Base-by-base conservation (phyloP, 2,329 filamentous ascomycete species). In the Trichoderma pleuroti region DNA sequence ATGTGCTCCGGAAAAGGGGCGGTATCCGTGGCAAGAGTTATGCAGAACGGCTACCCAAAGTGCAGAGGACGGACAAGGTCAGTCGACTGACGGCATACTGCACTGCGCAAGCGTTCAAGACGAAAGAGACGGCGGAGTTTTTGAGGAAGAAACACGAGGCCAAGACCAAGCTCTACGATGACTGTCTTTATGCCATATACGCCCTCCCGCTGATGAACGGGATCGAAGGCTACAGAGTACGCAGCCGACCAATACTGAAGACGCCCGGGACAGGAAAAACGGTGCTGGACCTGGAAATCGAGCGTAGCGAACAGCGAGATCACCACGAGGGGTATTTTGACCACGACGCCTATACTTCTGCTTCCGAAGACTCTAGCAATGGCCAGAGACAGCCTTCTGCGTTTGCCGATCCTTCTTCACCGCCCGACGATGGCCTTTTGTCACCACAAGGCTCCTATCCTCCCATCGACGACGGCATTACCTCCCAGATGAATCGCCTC, bases 111-210 rank as follows among this genome's bases (percentile, higher is more conserved):
- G 93, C 92, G 9, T 98, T 94, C 83, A 97, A 95, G 82, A 90
- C 97, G 82, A 91, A 92, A 76, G 88, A 91, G 30, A 93, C 94
- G n/a, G 93, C 94, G 16, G 89, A 93, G 39, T 99, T 99, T 78
- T 85, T 98, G 72, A 91, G 92, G 75, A 92, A 93, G 74, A 91
- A 91, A 76, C 96, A 99, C 82, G 91, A 92, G 36, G 95, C 94
- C 1, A 92, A 94, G 81, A 97, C 95, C 16, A 99, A 99, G 82
- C 86, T 98, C 6, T 99, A 99, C 81, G 96, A 99, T 80, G 96
- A 99, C 80, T 99, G 96, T 78, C 84, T 99, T 28, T 99, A 99
- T 79, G 93, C 91, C 30, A 95, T 97, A 61, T 99, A 99, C 80
- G 94, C 98, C 78, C 84, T 98, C 34, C 96, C 96, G 6, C 83